Base-by-base conservation (phyloP, 768 basidiomycete genomes). In the Boletellus sp. region DNA sequence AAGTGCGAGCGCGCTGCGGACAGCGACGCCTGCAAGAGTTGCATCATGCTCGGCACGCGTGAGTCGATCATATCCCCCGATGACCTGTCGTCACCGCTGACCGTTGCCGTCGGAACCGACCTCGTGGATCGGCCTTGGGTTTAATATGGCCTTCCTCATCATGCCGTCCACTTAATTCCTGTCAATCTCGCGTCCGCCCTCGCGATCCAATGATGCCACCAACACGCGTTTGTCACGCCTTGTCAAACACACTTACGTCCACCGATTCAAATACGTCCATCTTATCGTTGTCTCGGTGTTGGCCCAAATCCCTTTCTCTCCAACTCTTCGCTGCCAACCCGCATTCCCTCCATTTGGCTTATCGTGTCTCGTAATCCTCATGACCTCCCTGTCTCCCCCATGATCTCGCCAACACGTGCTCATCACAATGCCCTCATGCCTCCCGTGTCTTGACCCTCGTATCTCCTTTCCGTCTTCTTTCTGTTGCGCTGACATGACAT, bases 1-100 rank as follows among this genome's bases (percentile, higher is more conserved):
- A 91, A 91, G 70, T 92, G 90, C 67, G 90, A 91, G 68, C 81
- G 87, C 32, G 53, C 78, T 10, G 68, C 70, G 12, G 73, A 78
- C 32, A 76, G 72, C 34, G 79, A 84, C 51, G 80, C 84, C 17
- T 93, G 90, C 71, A 84, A 84, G 62, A 87, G 80, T 59, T 93
- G 90, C 64, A 70, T 83, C 35, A 76, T 86, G 75, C 74, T 88
- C 16, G 80, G 80, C 42, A 87, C 85, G 31, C 66, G 90, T 90
- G 58, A 72, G 78, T 70, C 20, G 6, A 17, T 22, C 23, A 12
- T 46, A 48, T 46, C 50, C 17, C n/a, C 28, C 19, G 3, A 41
- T 7, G 28, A 1, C 33, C 36, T 26, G 16, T 36, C 51, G 32
- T 52, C 24, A 24, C 39, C 50, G 32, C 53, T 63, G 28, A 58